These are phyloP conservation scores for Neurospora africana DNA, from an alignment of 495 filamentous ascomycete species.

Conservation along the genomic window DNA sequence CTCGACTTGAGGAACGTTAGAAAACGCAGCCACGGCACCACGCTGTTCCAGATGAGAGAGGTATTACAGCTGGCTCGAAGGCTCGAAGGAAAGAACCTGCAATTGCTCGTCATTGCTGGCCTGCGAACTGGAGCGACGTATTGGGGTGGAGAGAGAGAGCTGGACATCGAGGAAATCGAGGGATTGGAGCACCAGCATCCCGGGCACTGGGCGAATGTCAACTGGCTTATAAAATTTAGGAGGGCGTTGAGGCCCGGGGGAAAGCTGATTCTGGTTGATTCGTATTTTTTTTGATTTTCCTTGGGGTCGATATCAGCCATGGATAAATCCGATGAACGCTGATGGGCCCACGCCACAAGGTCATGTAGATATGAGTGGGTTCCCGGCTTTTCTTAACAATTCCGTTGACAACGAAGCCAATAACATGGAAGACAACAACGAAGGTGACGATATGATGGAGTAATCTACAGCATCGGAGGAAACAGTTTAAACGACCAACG, in stretches of 20 bases:
- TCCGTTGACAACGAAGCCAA: neutral
- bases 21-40: too few species aligned
- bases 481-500: neutral
- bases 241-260: slow-evolving; percentile 12
- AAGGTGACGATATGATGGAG: neutral
- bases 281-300: neutral
- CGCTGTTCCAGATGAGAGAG: neutral
- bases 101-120: slow-evolving; percentile 12
- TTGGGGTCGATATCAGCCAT: neutral
- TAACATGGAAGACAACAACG: neutral
- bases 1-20: slow-evolving; percentile 6
- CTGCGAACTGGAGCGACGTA: slow-evolving; percentile 1
- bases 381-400: neutral
- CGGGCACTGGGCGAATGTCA: neutral
- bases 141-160: neutral
- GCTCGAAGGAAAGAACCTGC: neutral
- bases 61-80: neutral
- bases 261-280: slow-evolving; percentile 11
- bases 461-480: neutral
- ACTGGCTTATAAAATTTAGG: slow-evolving; percentile 9
- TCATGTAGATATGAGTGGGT: neutral
- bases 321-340: neutral
- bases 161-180: slow-evolving; percentile 3
- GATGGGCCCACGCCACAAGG: neutral
- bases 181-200: neutral